phyloP scores from a whole-genome alignment of 2,329 filamentous ascomycete genomes.

The Fusarium ramigenum region DNA sequence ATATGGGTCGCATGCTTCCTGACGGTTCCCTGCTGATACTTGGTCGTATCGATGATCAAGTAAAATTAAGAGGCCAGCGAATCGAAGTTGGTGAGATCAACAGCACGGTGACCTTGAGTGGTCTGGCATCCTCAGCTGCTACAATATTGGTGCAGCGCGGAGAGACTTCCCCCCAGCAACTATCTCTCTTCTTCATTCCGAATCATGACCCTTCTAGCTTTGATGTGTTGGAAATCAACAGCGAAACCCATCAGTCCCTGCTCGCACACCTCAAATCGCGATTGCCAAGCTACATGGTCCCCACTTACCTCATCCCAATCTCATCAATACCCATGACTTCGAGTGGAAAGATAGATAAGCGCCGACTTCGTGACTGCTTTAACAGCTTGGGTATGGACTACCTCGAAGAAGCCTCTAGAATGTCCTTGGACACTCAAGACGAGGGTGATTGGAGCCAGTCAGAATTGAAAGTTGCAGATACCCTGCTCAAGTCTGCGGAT shows the following conservation, averaged over 20 bases:
- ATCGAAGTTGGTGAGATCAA: constrained; percentile 84
- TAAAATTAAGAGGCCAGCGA: constrained; percentile 83
- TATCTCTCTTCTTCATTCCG: constrained; percentile 77
- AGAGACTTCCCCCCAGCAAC: constrained; percentile 55
- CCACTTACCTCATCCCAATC: constrained; percentile 76
- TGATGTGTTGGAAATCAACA: constrained; percentile 50
- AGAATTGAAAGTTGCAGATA: constrained; percentile 65
- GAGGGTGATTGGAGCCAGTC: constrained; percentile 59
- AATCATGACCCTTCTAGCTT: constrained; percentile 42
- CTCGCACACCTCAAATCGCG: constrained; percentile 63
- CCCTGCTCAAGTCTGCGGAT: constrained; percentile 62
- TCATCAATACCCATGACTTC: constrained; percentile 74
- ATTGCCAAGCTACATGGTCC: constrained; percentile 82
- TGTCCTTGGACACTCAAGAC: constrained; percentile 43
- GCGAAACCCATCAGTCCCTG: constrained; percentile 54
- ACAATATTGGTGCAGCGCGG: constrained; percentile 65
- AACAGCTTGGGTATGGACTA: constrained; percentile 53
- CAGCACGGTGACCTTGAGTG: constrained; percentile 63
- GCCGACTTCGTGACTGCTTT: constrained; percentile 60
- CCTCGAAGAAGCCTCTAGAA: constrained; percentile 51
- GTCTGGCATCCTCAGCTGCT: constrained; percentile 66
- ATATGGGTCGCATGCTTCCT: constrained; percentile 80
- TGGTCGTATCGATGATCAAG: constrained; percentile 79
- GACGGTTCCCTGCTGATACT: constrained; percentile 79
- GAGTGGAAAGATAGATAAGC: constrained; percentile 78